Conservation (phyloP, 495 filamentous ascomycete species). For the Penicillium bovifimosum region DNA sequence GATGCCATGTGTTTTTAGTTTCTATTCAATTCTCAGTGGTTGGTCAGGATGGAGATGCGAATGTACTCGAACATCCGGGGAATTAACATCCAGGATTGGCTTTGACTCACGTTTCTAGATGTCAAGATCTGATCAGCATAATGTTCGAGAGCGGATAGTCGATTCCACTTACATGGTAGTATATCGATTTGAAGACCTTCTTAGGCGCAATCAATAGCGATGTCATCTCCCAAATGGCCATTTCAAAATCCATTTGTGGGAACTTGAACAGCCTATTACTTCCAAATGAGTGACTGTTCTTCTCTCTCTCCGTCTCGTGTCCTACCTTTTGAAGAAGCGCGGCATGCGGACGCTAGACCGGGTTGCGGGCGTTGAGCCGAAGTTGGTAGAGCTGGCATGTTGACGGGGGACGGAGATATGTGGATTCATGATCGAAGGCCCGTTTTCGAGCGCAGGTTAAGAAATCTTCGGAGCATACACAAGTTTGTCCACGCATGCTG, state of each 20-base stretch:
- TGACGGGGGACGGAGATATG: conserved; percentile 59
- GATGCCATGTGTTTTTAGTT: conserved; percentile 75
- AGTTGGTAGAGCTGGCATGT: conserved; percentile 49
- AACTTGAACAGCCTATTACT: conserved; percentile 56
- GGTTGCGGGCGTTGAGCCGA: conserved; percentile 46
- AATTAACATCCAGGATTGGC: too few species aligned
- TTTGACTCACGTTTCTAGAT: conserved; percentile 58
- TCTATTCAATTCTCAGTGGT: conserved; percentile 34
- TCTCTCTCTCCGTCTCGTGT: background rate
- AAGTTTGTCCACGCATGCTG: background rate
- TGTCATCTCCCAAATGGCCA: conserved; percentile 79
- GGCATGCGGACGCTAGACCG: conserved; percentile 54
- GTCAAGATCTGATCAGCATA: conserved; percentile 8
- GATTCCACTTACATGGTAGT: conserved; percentile 58
- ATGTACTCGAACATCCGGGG: too few species aligned
- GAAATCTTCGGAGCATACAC: conserved; percentile 15
- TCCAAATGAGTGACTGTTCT: background rate
- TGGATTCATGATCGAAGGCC: conserved; percentile 48
- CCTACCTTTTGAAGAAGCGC: conserved; percentile 50
- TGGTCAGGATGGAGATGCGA: too few species aligned
- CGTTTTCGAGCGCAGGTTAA: conserved; percentile 7
- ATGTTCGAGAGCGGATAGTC: background rate
- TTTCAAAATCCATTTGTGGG: conserved; percentile 66
- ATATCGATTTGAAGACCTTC: conserved; percentile 71
- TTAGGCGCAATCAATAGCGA: conserved; percentile 67